Base-by-base conservation (phyloP, 2,329 filamentous ascomycete species). In the Penicillium digitatum region DNA sequence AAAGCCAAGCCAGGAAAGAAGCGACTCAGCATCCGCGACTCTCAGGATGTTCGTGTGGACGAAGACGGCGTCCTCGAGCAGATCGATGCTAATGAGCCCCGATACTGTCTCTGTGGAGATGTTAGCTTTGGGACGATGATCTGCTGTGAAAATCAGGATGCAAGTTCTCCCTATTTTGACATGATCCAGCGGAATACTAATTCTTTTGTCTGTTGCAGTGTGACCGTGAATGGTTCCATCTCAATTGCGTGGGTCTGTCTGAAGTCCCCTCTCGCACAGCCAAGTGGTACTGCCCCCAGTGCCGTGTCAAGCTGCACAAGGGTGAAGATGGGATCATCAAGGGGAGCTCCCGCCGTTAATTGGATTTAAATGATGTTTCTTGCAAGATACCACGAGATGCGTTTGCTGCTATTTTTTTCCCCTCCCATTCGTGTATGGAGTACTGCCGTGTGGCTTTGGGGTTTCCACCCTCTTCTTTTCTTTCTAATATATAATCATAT, bases 201-300 rank as follows among this genome's bases (percentile, higher is more conserved):
- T 12, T 35, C 50, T 18, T 60, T 71, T 59, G 68, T 38, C 16
- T 32, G 24, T 51, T 37, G n/a, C 60, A 85, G 79, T 87, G 84
- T 69, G 82, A 85, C 59, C 81, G 78, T 40, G 83, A 87, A 71
- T 87, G 84, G 84, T 87, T 87, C 67, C 84, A 87, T 64, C 77
- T 87, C 44, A 76, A 78, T 34, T 87, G 84, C 59, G 79, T 87
- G 26, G 78, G 79, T 14, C 73, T 87, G 18, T 75, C 75, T 7
- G 82, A 83, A 50, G 76, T 83, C 31, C 84, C 84, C 8, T 78
- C 79, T n/a, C 77, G 83, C 24, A 79, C 82, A 12, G 78, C 80
- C 11, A 86, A 85, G 69, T 87, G 84, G 84, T 87, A 83, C 64
- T 87, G 84, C 70, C 83, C 83, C 0, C 81, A 84, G 38, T 87